Base-by-base conservation (phyloP, 139 green algal species). In the Asterochloris erici region DNA sequence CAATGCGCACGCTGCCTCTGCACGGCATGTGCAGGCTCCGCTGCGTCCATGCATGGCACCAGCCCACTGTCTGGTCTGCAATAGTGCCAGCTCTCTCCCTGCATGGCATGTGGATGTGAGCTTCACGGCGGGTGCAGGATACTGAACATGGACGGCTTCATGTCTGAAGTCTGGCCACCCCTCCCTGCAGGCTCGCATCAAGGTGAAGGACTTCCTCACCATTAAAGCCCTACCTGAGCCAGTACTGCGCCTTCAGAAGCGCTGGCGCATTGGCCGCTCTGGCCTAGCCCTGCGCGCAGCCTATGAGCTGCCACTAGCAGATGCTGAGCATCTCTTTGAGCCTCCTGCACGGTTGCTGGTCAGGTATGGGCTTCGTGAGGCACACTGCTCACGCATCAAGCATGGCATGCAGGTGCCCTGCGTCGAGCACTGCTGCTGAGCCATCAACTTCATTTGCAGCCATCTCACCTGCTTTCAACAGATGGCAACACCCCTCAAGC, bases 311-410 rank as follows among this genome's bases (percentile, higher is more conserved):
- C 90, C 89, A 10, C 82, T 94, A 63, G 61, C 71, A 29, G 64
- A 88, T 19, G 24, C 89, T 11, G 68, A 81, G 4, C 77, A 82
- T 70, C 87, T 88, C 64, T 90, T 88, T 80, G 38, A 84, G 71
- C 90, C 90, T 11, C 89, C 89, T 16, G 89, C 90, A 17, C 85
- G 90, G 1, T 84, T 94, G 14, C 85, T 91, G 84, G 78, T 92
- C 79, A 87, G 90, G 88, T 92, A 80, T 13, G 83, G 60, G 0
- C 14, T 14, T 11, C n/a, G 24, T 78, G 74, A 47, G 13, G 16
- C 74, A 17, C 29, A 4, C n/a, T 64, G 17, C 21, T 21, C 66
- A 21, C 66, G 66, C 19, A 26, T 9, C 21, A 4, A 26, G 21
- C 66, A 23, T 71, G 66, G 66, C 66, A 71, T 71, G 66, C 66